Base-by-base conservation (phyloP, 163 green algal species). In the Scenedesmus sp. region DNA sequence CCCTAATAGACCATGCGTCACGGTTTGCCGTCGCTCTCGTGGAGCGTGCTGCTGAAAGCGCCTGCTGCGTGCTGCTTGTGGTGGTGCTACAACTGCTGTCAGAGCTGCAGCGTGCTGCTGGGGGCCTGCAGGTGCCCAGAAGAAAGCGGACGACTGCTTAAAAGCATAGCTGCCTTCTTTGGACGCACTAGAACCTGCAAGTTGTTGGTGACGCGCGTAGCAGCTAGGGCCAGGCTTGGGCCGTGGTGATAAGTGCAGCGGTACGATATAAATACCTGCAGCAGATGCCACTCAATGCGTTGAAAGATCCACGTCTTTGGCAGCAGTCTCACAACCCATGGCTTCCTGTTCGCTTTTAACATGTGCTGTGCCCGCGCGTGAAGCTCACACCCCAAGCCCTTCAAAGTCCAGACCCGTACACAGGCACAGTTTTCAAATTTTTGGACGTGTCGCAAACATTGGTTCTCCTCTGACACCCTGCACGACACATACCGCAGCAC, bases 1-100 rank as follows among this genome's bases (percentile, higher is more conserved):
- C 24, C 88, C 88, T 44, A 92, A 43, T 24, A 92, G 26, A 18
- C 88, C 88, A 33, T 79, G 18, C 10, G 49, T 49, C 20, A 91
- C 78, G 6, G 42, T 15, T 16, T 61, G 83, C 59, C 61, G 83
- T 44, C 37, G 33, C 3, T 33, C 37, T 44, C 35, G 83, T 12
- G 22, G 24, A 18, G 40, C 13, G 13, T 49, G 53, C 24, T 42
- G 82, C 53, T 86, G 81, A 87, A 87, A 40, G 51, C 18, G 51
- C 35, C 72, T 81, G 35, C 72, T 81, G 72, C 72, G 37, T 81
- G 72, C 72, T 81, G 72, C 35, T 46, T 44, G 72, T 81, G 35
- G 72, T 81, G 72, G 72, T 76, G 65, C 65, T 76, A 76, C 65
- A 16, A 26, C 65, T 92, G n/a, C 37, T 88, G 44, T 26, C 22